Evolutionary conservation across 148 eudicot genomes (phyloP).

Genomic region (Silene uniflora): DNA sequence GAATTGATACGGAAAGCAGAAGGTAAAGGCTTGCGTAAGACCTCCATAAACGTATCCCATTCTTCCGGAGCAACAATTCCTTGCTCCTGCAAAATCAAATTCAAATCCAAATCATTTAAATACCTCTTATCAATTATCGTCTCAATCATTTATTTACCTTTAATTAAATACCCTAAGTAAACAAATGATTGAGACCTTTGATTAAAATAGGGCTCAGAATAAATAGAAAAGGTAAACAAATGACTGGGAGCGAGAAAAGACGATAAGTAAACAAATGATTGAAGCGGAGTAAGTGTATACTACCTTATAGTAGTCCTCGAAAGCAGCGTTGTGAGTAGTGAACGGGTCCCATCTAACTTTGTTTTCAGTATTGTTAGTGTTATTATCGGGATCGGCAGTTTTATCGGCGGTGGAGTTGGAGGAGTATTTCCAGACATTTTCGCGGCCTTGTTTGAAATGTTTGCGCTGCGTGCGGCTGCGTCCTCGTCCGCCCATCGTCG

Average conservation of each 20-base stretch:
- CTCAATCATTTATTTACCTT: no score
- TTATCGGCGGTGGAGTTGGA: conserved; percentile 34
- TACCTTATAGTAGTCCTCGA: conserved; percentile 89
- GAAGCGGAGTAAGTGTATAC: conserved; percentile 22
- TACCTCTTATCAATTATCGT: no score
- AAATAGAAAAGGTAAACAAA: no score
- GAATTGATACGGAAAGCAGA: conserved; percentile 97
- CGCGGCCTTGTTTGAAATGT: conserved; percentile 73
- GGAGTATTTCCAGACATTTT: conserved; percentile 67
- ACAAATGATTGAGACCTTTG: neutral
- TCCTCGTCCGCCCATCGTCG: conserved; percentile 69
- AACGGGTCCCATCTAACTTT: conserved; percentile 64
- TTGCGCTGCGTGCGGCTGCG: conserved; percentile 76
- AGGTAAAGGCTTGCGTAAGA: conserved; percentile 66
- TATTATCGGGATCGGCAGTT: neutral
- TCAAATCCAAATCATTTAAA: neutral
- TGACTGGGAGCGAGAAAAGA: no score
- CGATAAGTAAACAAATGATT: neutral
- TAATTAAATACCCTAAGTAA: no score
- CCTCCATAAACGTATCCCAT: conserved; percentile 70
- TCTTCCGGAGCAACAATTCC: conserved; percentile 65
- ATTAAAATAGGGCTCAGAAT: no score
- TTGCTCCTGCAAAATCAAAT: conserved; percentile 85
- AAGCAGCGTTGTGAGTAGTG: conserved; percentile 57
- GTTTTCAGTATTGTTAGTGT: neutral